A percentile compares a stretch with the other conserved stretches of the same genome.
phyloP scores from a whole-genome alignment of 345 rosid species.

The Erucastrum elatum region DNA sequence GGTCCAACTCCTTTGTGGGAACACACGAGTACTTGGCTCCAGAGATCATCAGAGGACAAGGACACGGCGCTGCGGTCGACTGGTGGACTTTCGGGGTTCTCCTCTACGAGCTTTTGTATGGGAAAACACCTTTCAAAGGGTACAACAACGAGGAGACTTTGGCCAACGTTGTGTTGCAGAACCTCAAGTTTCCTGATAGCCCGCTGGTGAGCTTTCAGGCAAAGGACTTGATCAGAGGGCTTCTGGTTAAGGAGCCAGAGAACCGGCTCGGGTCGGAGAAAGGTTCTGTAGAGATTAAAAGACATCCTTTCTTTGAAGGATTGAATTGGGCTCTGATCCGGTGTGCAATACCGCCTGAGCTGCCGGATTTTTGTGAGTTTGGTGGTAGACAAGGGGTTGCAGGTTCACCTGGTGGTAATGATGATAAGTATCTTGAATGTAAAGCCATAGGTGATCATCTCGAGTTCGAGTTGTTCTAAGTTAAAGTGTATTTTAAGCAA shows the following conservation, averaged over 20 bases:
- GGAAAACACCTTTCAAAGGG: background rate
- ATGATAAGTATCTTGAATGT: background rate
- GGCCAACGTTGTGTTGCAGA: background rate
- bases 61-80: background rate
- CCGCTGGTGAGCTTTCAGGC: background rate
- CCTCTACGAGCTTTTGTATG: background rate
- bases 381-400: background rate
- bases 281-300: background rate
- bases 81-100: background rate
- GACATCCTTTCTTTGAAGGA: background rate
- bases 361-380: background rate
- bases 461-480: background rate
- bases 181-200: background rate
- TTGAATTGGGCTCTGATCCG: background rate
- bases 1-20: background rate
- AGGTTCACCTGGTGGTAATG: background rate
- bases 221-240: slow-evolving; percentile 1
- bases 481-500: background rate
- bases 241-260: background rate
- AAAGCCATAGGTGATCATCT: background rate
- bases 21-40: background rate
- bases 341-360: background rate
- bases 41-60: background rate
- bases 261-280: background rate
- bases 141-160: background rate